Conservation (phyloP, 768 basidiomycete genomes). For the Pleurotus eryngii region DNA sequence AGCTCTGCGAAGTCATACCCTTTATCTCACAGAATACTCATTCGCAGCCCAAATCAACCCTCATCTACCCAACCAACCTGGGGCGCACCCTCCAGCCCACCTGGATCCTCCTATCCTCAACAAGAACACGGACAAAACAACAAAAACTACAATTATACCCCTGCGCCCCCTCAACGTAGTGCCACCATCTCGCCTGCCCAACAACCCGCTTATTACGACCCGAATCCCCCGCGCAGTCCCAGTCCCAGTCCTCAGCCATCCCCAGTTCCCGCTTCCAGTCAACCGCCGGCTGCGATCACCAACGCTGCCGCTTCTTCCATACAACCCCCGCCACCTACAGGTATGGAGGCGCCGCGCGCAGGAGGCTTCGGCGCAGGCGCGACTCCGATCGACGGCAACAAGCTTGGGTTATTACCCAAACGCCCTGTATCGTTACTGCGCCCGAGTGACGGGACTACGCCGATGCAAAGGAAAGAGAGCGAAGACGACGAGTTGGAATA, state of each 20-base stretch:
- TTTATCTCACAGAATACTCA: not conserved
- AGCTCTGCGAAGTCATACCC: not conserved
- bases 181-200: not conserved
- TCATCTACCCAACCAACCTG: slow-evolving; percentile 3
- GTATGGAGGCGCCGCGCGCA: not conserved
- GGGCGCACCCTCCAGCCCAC: not conserved
- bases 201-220: slow-evolving; percentile 5
- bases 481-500: slow-evolving; percentile 65
- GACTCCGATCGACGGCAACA: slow-evolving; percentile 30
- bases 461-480: slow-evolving; percentile 23
- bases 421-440: slow-evolving; percentile 63
- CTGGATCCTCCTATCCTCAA: not conserved
- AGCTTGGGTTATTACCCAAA: slow-evolving; percentile 62
- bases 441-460: slow-evolving; percentile 20
- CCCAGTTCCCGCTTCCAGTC: not conserved
- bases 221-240: not conserved
- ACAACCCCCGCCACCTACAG: not conserved
- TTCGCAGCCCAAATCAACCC: not conserved
- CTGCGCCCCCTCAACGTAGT: not conserved
- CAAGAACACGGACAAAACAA: not conserved
- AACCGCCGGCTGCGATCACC: not conserved
- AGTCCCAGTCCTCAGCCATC: slow-evolving; percentile 1
- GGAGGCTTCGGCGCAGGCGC: slow-evolving; percentile 9
- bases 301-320: not conserved
- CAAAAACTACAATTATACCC: not conserved